Evolutionary conservation across 768 basidiomycete genomes (phyloP).

Genomic region (Phanerochaete sordida): DNA sequence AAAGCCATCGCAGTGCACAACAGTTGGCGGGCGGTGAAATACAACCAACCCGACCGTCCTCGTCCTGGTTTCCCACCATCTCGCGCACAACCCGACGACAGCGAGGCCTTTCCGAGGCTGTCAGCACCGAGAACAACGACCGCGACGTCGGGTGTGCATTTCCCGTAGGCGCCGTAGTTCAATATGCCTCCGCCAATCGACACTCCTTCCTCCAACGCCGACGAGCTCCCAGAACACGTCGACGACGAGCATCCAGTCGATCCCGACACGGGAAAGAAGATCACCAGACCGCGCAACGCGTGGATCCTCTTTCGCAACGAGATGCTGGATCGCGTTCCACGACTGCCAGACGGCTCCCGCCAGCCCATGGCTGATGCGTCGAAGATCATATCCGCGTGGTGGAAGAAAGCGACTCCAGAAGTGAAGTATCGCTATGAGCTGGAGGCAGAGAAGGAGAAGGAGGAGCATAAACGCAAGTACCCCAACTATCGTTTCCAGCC

Average conservation of each 20-base stretch:
- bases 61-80: constrained; percentile 8
- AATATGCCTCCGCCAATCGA: background rate
- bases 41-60: constrained; percentile 10
- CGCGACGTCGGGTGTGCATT: background rate
- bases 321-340: constrained; percentile 4
- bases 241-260: constrained; percentile 12
- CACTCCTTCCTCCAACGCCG: background rate
- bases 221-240: constrained; percentile 3
- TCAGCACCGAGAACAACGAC: background rate
- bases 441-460: constrained; percentile 8
- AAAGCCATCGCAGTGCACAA: constrained; percentile 12
- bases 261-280: constrained; percentile 12
- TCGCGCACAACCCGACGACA: background rate
- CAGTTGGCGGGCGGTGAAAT: constrained; percentile 1
- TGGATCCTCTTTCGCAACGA: constrained; percentile 13
- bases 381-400: constrained; percentile 9
- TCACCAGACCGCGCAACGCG: constrained; percentile 12
- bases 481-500: constrained; percentile 15
- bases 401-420: constrained; percentile 6
- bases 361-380: constrained; percentile 12
- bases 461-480: constrained; percentile 8
- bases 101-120: background rate
- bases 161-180: background rate
- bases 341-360: constrained; percentile 3
- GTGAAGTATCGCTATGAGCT: background rate